Evolutionary conservation across 495 filamentous ascomycete species (phyloP).

Genomic region (Annulohypoxylon nitens): DNA sequence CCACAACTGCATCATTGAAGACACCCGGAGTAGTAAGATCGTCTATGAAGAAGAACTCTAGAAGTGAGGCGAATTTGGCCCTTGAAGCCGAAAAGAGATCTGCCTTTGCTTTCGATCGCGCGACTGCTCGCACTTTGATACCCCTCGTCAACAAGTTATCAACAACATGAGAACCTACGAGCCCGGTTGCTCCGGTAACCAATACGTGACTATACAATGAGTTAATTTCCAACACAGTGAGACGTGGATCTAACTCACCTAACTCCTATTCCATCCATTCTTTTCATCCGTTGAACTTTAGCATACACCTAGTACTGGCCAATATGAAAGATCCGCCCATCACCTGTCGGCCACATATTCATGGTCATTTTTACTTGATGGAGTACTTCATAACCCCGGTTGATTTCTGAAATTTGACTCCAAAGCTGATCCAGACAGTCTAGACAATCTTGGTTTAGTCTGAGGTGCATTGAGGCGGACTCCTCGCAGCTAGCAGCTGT

Average conservation of each 20-base stretch:
- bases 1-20: not conserved
- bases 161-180: slow-evolving; percentile 3
- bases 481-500: no score
- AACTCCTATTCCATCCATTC: not conserved
- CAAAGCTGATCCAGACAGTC: no score
- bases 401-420: no score
- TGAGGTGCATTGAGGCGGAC: no score
- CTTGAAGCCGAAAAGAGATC: not conserved
- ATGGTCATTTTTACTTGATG: no score
- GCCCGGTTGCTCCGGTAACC: not conserved
- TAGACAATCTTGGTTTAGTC: no score
- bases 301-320: no score
- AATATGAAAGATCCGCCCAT: no score
- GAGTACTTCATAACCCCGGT: no score
- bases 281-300: not conserved
- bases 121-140: not conserved
- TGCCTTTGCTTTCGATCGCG: not conserved
- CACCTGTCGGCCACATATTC: no score
- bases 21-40: not conserved
- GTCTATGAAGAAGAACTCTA: slow-evolving; percentile 5
- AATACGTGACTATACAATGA: not conserved
- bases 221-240: not conserved
- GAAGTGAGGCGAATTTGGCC: not conserved
- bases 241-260: not conserved
- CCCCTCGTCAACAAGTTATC: not conserved